These are phyloP conservation scores for Lichtheimia ornata DNA, from an alignment of 371 early-diverging fungal species.

Conservation along the genomic window DNA sequence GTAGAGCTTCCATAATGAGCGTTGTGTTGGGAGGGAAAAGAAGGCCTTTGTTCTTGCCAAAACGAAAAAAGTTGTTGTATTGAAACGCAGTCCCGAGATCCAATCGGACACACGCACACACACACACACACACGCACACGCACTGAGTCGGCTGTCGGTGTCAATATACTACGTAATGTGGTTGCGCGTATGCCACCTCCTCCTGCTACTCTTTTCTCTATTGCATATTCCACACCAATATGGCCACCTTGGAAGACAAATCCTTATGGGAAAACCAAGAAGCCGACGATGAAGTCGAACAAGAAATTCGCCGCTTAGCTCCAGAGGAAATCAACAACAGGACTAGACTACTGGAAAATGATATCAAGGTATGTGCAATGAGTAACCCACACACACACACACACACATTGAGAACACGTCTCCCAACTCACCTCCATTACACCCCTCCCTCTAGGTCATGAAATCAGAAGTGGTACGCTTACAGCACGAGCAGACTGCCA, in stretches of 20 bases:
- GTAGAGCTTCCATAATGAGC: conserved; percentile 30
- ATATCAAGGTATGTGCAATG: conserved; percentile 78
- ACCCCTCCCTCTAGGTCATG: conserved; percentile 66
- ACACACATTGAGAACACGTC: background rate
- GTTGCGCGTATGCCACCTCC: conserved; percentile 5
- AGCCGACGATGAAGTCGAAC: conserved; percentile 79
- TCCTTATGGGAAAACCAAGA: conserved; percentile 62
- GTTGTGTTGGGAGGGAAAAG: background rate
- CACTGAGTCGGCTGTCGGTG: too few species aligned
- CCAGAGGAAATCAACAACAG: conserved; percentile 93
- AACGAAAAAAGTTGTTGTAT: conserved; percentile 7
- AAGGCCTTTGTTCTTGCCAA: background rate
- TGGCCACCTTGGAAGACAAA: conserved; percentile 72
- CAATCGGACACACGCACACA: conserved; percentile 4
- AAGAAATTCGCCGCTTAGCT: conserved; percentile 85
- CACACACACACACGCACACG: too few species aligned
- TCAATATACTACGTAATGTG: conserved; percentile 4
- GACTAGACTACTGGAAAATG: conserved; percentile 90
- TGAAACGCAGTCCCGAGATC: conserved; percentile 10
- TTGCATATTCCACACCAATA: conserved; percentile 18
- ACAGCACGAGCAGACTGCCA: conserved; percentile 85
- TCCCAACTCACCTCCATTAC: background rate
- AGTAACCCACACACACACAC: background rate
- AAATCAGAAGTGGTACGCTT: conserved; percentile 88
- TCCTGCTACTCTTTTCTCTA: background rate